Percentiles rank a stretch among this genome's conserved stretches.
Evolutionary conservation across 306 rosid genomes (phyloP).

Genomic region (Casuarina cunninghamiana): DNA sequence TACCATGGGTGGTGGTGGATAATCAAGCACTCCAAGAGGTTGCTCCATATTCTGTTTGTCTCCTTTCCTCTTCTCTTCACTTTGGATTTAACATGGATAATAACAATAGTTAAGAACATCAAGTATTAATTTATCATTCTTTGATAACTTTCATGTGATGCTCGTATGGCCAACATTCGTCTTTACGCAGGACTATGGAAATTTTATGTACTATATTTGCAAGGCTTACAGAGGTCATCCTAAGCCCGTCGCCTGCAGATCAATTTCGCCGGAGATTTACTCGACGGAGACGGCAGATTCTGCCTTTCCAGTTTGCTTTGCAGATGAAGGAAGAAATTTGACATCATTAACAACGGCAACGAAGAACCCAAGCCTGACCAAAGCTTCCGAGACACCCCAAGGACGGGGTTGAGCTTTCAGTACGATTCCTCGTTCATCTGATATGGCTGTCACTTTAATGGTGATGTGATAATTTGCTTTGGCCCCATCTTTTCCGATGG

Average conservation of each 20-base stretch:
- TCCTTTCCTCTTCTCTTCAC: no score
- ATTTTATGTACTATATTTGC: slow-evolving; percentile 61
- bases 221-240: slow-evolving; percentile 52
- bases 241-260: slow-evolving; percentile 53
- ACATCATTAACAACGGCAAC: slow-evolving; percentile 27
- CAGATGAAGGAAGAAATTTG: slow-evolving; percentile 29
- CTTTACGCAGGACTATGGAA: slow-evolving; percentile 51
- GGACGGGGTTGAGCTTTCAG: slow-evolving; percentile 13
- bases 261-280: slow-evolving; percentile 32
- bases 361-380: slow-evolving; percentile 12
- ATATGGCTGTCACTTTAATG: not conserved
- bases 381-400: not conserved
- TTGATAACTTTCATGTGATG: no score
- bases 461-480: not conserved
- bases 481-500: not conserved
- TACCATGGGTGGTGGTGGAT: slow-evolving; percentile 88
- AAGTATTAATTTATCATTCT: no score
- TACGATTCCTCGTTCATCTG: not conserved
- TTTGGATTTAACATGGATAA: no score
- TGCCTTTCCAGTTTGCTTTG: slow-evolving; percentile 40
- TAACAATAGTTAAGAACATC: no score
- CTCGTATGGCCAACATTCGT: not conserved
- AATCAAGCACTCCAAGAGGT: slow-evolving; percentile 75
- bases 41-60: slow-evolving; percentile 2
- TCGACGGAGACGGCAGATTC: slow-evolving; percentile 23